phyloP scores from a whole-genome alignment of 2,329 filamentous ascomycete species.

The Podosphaera xanthii region DNA sequence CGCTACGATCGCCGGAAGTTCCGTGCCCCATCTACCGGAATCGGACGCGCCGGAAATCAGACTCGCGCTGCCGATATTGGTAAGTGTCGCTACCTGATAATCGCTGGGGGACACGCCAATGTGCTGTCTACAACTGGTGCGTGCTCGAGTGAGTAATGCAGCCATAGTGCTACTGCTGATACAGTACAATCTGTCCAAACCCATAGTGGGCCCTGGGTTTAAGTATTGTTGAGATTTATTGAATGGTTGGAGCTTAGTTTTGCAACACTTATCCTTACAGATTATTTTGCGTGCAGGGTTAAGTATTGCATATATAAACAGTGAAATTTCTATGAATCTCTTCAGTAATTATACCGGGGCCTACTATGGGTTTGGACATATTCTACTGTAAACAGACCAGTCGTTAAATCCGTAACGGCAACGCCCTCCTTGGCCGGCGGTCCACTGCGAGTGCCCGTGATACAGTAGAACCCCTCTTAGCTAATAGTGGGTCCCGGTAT shows the following conservation, averaged over 20 bases:
- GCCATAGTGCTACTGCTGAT: slow-evolving; percentile 74
- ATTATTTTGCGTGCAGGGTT: too few species aligned
- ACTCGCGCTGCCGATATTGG: slow-evolving; percentile 87
- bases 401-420: slow-evolving; percentile 87
- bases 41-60: slow-evolving; percentile 76
- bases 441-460: slow-evolving; percentile 43
- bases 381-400: slow-evolving; percentile 61
- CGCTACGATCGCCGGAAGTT: slow-evolving; percentile 67
- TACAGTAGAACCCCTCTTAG: too few species aligned
- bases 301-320: too few species aligned
- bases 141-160: slow-evolving; percentile 52
- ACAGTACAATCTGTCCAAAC: too few species aligned
- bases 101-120: slow-evolving; percentile 83
- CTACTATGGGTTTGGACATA: too few species aligned
- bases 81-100: slow-evolving; percentile 79
- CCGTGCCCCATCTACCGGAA: slow-evolving; percentile 81
- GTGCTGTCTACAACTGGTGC: slow-evolving; percentile 65
- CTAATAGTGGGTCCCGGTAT: too few species aligned
- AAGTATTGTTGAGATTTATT: too few species aligned
- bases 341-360: too few species aligned
- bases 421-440: slow-evolving; percentile 94
- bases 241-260: too few species aligned
- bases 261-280: too few species aligned
- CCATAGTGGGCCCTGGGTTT: too few species aligned
- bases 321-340: too few species aligned